Evolutionary conservation across 495 filamentous ascomycete genomes (phyloP).

Genomic region (Podospora anserina): DNA sequence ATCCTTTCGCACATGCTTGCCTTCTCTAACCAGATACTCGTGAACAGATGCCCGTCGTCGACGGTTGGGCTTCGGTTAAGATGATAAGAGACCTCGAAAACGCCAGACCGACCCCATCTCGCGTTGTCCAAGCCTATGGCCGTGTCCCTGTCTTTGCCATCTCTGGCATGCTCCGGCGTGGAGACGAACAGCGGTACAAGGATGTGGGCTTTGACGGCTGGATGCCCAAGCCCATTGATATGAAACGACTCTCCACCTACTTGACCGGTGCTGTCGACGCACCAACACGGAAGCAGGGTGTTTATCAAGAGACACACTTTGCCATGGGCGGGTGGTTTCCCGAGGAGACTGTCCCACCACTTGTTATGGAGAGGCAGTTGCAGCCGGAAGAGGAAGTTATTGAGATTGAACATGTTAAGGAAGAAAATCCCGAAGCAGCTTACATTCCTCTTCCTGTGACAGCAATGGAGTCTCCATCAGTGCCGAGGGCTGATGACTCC

Average conservation of each 20-base stretch:
- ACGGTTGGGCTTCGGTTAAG: slow-evolving; percentile 21
- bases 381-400: neutral
- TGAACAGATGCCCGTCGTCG: slow-evolving; percentile 27
- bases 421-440: neutral
- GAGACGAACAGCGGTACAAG: slow-evolving; percentile 19
- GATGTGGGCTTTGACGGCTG: slow-evolving; percentile 61
- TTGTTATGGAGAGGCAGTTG: neutral
- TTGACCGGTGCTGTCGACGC: slow-evolving; percentile 19
- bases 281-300: slow-evolving; percentile 6
- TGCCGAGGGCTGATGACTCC: neutral
- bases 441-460: neutral
- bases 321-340: slow-evolving; percentile 27
- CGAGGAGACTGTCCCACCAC: neutral
- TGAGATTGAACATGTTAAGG: neutral
- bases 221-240: slow-evolving; percentile 68
- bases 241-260: slow-evolving; percentile 37
- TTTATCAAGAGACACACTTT: slow-evolving; percentile 21
- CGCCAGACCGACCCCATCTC: slow-evolving; percentile 19
- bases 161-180: slow-evolving; percentile 24
- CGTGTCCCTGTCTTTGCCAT: slow-evolving; percentile 26
- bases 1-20: neutral
- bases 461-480: neutral
- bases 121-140: slow-evolving; percentile 20
- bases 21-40: neutral
- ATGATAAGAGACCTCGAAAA: slow-evolving; percentile 25